Evolutionary conservation across 2,329 filamentous ascomycete species (phyloP).

Genomic region (Dryadomyces quercivorus): DNA sequence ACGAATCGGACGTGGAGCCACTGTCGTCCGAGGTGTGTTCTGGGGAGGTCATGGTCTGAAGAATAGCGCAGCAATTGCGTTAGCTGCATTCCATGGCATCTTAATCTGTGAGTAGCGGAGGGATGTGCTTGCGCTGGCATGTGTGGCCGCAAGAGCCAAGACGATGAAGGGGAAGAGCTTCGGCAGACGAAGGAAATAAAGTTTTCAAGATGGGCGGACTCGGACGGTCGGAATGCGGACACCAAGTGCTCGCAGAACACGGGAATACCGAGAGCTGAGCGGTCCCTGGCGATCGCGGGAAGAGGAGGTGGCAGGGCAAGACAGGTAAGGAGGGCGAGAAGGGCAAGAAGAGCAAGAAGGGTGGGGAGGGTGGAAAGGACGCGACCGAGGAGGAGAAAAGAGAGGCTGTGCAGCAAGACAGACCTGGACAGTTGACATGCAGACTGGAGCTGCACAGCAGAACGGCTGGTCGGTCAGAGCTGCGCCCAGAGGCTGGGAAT

Average conservation of each 20-base stretch:
- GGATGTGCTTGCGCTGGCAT: background rate
- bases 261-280: too few species aligned
- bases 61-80: background rate
- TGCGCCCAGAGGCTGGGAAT: background rate
- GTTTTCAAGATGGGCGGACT: background rate
- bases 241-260: too few species aligned
- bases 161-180: too few species aligned
- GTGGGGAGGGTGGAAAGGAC: too few species aligned
- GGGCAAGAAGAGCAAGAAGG: background rate
- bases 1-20: conserved; percentile 5
- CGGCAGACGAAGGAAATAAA: background rate
- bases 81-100: conserved; percentile 4
- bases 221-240: too few species aligned
- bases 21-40: conserved; percentile 10
- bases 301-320: too few species aligned
- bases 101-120: background rate
- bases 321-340: too few species aligned
- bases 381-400: too few species aligned
- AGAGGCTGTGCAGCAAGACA: background rate
- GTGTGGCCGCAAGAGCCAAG: too few species aligned
- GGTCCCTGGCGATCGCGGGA: too few species aligned
- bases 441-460: conserved; percentile 2
- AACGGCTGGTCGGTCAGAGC: background rate
- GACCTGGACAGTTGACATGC: conserved; percentile 6
- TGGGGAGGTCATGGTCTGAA: conserved; percentile 13